Base-by-base conservation (phyloP, 192 early-diverging fungal species). In the Diversispora eburnea region DNA sequence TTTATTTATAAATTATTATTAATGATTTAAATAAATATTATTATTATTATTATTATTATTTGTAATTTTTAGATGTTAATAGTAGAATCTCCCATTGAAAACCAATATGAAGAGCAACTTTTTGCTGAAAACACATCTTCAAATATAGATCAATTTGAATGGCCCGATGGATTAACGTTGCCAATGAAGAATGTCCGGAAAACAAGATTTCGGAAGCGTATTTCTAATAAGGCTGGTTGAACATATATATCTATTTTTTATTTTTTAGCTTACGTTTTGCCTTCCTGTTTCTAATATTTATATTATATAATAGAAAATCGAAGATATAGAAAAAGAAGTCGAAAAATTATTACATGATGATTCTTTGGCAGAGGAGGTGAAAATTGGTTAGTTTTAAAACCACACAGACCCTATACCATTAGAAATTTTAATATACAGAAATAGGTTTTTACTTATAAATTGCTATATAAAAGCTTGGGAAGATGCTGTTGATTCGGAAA, bases 261-360 rank as follows among this genome's bases (percentile, higher is more conserved):
- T 5, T n/a, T 33, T 33, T 33, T 33, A 33, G 25, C 25, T 33
- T 33, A 39, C 8, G 22, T 45, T 13, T 58, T 58, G 19, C 3
- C 42, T 17, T 9, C 39, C 13, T 17, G 3, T 62, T n/a, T 39
- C 33, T 42, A 41, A 41, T 63, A 13, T 7, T 19, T 63, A 45
- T n/a, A 19, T 17, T 4, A 17, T 15, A 6, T 42, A 60, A 56
- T 63, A 67, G 91, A 87, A 88, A 3, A 89, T 92, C 62, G 94
- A 94, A 76, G 87, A 89, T 45, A 91, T 95, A 0, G 94, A 95
- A 60, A 78, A 82, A 42, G 94, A 95, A 75, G 91, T 95, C 5
- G 92, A 94, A 51, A 79, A 92, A 62, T 77, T 95, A 52, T 81
- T 94, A 8, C 76, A 89, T 62, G 87, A 87, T 15, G 93, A 94